Evolutionary conservation across 306 rosid species (phyloP).

Genomic region (Clitoria ternatea): DNA sequence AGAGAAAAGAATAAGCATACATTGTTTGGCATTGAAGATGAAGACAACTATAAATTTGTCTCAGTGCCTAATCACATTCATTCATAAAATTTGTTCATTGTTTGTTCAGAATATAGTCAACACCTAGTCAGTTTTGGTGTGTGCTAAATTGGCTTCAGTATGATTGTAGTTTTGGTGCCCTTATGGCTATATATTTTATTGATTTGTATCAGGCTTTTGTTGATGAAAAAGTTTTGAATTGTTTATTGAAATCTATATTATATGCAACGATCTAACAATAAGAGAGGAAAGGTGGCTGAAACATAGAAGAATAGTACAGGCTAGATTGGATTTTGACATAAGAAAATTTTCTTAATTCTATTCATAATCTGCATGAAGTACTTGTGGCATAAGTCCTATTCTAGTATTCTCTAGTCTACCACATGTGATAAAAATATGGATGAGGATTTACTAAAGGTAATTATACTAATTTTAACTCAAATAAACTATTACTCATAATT

Average conservation of each 20-base stretch:
- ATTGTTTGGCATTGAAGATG: conserved; percentile 53
- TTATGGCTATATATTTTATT: not conserved
- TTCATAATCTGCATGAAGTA: not conserved
- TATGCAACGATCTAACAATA: not conserved
- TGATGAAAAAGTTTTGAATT: not conserved
- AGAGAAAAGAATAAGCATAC: conserved; percentile 38
- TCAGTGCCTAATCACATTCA: conserved; percentile 50
- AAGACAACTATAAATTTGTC: conserved; percentile 37
- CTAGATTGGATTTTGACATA: not conserved
- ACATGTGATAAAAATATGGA: not conserved
- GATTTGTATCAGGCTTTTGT: not conserved
- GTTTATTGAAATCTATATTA: not conserved
- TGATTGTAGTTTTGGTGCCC: not conserved
- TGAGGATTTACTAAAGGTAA: not conserved
- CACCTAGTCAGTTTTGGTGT: not conserved
- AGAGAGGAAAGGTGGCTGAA: not conserved
- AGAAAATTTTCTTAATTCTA: not conserved
- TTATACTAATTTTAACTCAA: not conserved
- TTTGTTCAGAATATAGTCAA: not conserved
- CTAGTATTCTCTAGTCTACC: not conserved
- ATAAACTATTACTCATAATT: not conserved
- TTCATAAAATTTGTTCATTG: conserved; percentile 35
- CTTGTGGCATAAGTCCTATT: not conserved
- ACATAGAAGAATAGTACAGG: not conserved
- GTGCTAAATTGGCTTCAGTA: conserved; percentile 23